Evolutionary conservation across 1,284 basidiomycete genomes (phyloP), one percentile per base, ranked within the genome.

Genomic region (Ceratobasidium sp.): DNA sequence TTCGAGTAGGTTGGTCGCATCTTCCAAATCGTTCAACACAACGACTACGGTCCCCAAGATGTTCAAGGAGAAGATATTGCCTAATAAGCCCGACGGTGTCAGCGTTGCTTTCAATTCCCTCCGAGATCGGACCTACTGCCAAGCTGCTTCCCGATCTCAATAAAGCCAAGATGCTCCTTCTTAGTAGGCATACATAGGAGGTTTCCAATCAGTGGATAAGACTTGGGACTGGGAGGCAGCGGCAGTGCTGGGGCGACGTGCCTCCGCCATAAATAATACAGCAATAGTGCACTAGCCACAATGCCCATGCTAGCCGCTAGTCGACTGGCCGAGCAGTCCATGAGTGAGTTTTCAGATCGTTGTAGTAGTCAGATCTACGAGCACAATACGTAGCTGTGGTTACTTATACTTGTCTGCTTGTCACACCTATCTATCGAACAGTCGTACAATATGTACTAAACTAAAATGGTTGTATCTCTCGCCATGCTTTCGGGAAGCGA

Each of bases 161-260:
- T 56, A 40, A 40, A 69, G 2, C 33, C 67, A 23, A 53, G 49
- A n/a, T 69, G 49, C 42, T 69, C 67, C 20, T 53, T 6, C 20
- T 28, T 33, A 1, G 51, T 42, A 13, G 67, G 67, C 51, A 69
- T 56, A 10, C 28, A 69, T 20, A 55, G 26, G 3, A 69, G 28
- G 13, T 69, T 26, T 18, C 67, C 49, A 6, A 69, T 69, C 18
- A 69, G 10, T 1, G 67, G 67, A 56, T 69, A 69, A 5, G 67
- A 69, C 12, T 6, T 69, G 46, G 67, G 67, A 23, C 67, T 69
- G 9, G 67, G 67, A 23, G 67, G 67, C 5, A 69, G 20, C 20
- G 51, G 39, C 10, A 44, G 20, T 20, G 20, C 23, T 53, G 51
- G 6, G n/a, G 51, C 4, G 20, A 6, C 20, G 23, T 23, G 23